Base-by-base conservation (phyloP, 78 protist species). In the Monocercomonoides exilis region DNA sequence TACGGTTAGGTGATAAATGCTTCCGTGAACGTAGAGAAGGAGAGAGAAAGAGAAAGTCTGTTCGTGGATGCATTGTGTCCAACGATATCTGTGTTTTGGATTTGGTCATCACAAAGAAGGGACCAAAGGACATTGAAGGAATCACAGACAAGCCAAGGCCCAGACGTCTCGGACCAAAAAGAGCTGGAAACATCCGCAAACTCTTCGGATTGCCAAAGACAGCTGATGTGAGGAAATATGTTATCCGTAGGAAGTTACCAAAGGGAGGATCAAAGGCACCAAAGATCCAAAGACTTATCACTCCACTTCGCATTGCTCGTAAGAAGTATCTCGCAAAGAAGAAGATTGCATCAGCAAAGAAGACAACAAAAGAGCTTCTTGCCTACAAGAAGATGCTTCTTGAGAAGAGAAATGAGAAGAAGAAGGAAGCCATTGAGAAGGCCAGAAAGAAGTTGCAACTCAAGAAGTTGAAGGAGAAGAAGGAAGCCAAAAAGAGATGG, bases 251-350 rank as follows among this genome's bases (percentile, higher is more conserved):
- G 87, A 92, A 89, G 86, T 54, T 54, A 21, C 32, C 94, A 43
- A 93, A 93, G 92, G 42, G 89, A 38, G 4, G 45, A 81, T 43
- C 91, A 85, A 95, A 97, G 93, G 95, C 97, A 46, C 98, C 99
- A 89, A 96, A 96, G 96, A 96, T 98, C 93, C 99, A 97, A 95
- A 95, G 99, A 81, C 94, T 98, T n/a, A 92, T 97, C 44, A 96
- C 99, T 87, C 95, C 97, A 64, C 77, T 43, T 45, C 33, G 90
- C 77, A 87, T 96, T 41, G 94, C 91, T 91, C 96, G 97, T 93
- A 94, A 94, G 94, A 93, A 96, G 44, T 84, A 86, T 54, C 70
- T 54, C 38, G 38, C 11, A 11, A 54, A 54, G 38, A 54, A 54
- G 70, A 54, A 54, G 21, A 21, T 54, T 21, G 70, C 11, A 21